Conservation (phyloP, 2,329 filamentous ascomycete species). For the Didymella segeticola region DNA sequence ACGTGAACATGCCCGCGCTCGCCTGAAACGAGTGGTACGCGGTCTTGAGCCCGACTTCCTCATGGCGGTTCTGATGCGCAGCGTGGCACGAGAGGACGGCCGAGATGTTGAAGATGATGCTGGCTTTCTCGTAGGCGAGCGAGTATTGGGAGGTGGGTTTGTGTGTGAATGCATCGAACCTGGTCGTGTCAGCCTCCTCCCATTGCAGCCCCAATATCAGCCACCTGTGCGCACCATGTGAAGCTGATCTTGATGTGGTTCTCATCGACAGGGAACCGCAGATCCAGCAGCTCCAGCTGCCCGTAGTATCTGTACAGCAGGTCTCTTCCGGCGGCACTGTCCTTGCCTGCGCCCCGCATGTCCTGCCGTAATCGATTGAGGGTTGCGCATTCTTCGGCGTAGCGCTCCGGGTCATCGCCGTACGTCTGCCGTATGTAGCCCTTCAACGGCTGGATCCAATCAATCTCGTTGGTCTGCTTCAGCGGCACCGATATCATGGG, state of each 20-base stretch:
- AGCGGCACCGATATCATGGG: constrained; percentile 96
- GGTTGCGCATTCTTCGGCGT: constrained; percentile 92
- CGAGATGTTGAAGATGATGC: constrained; percentile 99
- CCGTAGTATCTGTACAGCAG: constrained; percentile 97
- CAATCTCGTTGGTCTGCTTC: constrained; percentile 95
- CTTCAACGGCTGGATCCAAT: constrained; percentile 94
- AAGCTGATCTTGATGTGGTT: constrained; percentile 99
- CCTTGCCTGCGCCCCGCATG: constrained; percentile 96
- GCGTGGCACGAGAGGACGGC: constrained; percentile 96
- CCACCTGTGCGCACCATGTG: constrained; percentile 73
- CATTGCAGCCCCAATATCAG: neutral
- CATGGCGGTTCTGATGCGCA: constrained; percentile 86
- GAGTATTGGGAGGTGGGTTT: constrained; percentile 98
- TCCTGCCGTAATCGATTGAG: constrained; percentile 96
- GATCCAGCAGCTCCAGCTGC: constrained; percentile 90
- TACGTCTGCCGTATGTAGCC: constrained; percentile 92
- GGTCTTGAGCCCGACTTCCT: constrained; percentile 92
- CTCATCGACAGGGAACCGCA: constrained; percentile 96
- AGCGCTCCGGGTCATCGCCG: constrained; percentile 94
- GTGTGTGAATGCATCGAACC: constrained; percentile 99
- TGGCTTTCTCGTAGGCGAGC: constrained; percentile 96
- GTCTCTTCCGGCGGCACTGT: constrained; percentile 91
- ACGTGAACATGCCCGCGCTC: constrained; percentile 98
- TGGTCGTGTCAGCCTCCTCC: constrained; percentile 51
- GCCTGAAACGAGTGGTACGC: constrained; percentile 99